Evolutionary conservation across 2,329 filamentous ascomycete genomes (phyloP).

Genomic region (Stemphylium vesicarium): DNA sequence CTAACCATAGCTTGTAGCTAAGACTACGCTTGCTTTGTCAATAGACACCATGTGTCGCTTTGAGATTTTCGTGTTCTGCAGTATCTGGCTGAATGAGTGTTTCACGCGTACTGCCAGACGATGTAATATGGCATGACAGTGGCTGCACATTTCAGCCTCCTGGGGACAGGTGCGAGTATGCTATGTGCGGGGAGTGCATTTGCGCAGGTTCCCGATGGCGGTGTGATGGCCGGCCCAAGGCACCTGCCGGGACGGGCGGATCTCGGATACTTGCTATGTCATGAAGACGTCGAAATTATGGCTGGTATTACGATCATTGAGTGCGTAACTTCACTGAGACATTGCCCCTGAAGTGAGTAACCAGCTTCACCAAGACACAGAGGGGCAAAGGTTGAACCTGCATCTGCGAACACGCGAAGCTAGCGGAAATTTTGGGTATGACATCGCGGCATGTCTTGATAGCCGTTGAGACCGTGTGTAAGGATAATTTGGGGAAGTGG

Average conservation of each 20-base stretch:
- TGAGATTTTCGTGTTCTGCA: slow-evolving; percentile 14
- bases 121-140: slow-evolving; percentile 11
- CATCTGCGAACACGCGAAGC: too few species aligned
- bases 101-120: slow-evolving; percentile 7
- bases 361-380: too few species aligned
- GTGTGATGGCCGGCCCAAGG: slow-evolving; percentile 10
- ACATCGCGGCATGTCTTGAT: slow-evolving; percentile 4
- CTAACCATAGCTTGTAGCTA: neutral
- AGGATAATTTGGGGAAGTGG: neutral
- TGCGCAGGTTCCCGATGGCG: slow-evolving; percentile 12
- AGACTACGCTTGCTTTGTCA: slow-evolving; percentile 19
- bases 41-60: slow-evolving; percentile 17
- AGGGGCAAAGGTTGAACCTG: too few species aligned
- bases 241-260: slow-evolving; percentile 19
- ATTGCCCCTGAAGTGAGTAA: too few species aligned
- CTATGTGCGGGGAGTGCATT: slow-evolving; percentile 8
- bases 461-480: slow-evolving; percentile 11
- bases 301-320: too few species aligned
- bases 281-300: too few species aligned
- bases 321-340: too few species aligned
- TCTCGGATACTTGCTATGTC: neutral
- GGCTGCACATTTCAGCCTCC: slow-evolving; percentile 11
- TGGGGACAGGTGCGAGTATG: neutral
- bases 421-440: neutral
- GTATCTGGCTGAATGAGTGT: slow-evolving; percentile 3